These are phyloP conservation scores for Puccinia horiana DNA, from an alignment of 1,284 basidiomycete genomes.

Conservation along the genomic window DNA sequence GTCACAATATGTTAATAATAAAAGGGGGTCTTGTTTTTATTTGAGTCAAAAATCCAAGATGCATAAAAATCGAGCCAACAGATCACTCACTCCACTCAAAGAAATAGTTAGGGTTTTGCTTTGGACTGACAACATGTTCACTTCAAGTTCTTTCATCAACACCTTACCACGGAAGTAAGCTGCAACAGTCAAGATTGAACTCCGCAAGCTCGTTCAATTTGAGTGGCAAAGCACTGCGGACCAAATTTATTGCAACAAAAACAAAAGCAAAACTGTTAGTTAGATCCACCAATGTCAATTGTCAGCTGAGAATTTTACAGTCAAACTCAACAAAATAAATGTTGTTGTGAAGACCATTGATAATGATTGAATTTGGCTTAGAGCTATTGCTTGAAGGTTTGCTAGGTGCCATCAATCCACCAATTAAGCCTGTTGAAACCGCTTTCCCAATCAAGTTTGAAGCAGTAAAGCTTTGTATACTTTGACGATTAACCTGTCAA, in stretches of 20 bases:
- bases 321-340: constrained; percentile 46
- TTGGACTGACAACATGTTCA: constrained; percentile 79
- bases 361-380: not conserved
- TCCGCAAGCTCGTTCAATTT: constrained; percentile 9
- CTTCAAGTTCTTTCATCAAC: constrained; percentile 98
- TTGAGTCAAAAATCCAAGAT: constrained; percentile 52
- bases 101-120: constrained; percentile 96
- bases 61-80: constrained; percentile 50
- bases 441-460: not conserved
- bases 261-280: not conserved
- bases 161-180: constrained; percentile 99
- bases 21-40: not conserved
- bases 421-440: not conserved
- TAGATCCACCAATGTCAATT: not conserved
- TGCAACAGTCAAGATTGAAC: constrained; percentile 78
- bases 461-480: not conserved
- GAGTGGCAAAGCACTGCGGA: constrained; percentile 24
- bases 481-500: not conserved
- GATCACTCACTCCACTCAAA: constrained; percentile 66
- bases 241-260: not conserved
- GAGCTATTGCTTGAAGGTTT: not conserved
- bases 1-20: not conserved
- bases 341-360: constrained; percentile 4
- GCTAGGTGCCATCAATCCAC: not conserved
- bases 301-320: not conserved